Base-by-base conservation (phyloP, 176 grass and related monocot genomes). In the Oryza glaberrima region DNA sequence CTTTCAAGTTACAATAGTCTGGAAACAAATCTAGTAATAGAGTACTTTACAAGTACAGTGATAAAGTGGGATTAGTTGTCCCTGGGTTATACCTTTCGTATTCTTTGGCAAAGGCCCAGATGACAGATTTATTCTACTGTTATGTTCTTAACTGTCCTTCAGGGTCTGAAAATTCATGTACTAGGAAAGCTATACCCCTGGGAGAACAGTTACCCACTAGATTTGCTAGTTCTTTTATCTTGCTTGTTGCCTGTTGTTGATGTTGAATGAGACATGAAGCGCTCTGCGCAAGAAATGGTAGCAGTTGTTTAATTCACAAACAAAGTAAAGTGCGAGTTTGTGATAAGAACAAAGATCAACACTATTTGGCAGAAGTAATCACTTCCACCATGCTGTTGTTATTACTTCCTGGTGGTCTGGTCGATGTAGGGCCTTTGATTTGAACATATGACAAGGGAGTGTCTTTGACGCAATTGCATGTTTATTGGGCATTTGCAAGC, bases 351-450 rank as follows among this genome's bases (percentile, higher is more conserved):
- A 84, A 76, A 77, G 71, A 71, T 76, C 44, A 66, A 70, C 76
- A 84, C 58, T 76, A 9, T 81, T 84, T 30, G 41, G 54, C 11
- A 85, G 35, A 22, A 76, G 65, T 77, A 77, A 84, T 87, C 71
- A 87, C 85, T 76, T 81, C 81, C 85, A 66, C 71, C 71, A 52
- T 81, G 81, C 22, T 76, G 70, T 71, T 84, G 89, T 91, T 81
- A 91, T 87, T 84, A 91, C 51, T 88, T 66, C 85, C 77, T 72
- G 65, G 43, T 87, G 70, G 54, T 82, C 81, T 77, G 70, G 43
- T 91, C 70, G 76, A 81, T 84, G 76, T 80, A 66, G 49, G 64
- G 65, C 23, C 77, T 80, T 81, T 71, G 41, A 81, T 80, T 81
- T 71, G 41, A 81, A 84, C 72, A 65, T 69, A 74, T 69, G 75